Evolutionary conservation across 371 early-diverging fungal species (phyloP).

Genomic region (Chytridiales sp.): DNA sequence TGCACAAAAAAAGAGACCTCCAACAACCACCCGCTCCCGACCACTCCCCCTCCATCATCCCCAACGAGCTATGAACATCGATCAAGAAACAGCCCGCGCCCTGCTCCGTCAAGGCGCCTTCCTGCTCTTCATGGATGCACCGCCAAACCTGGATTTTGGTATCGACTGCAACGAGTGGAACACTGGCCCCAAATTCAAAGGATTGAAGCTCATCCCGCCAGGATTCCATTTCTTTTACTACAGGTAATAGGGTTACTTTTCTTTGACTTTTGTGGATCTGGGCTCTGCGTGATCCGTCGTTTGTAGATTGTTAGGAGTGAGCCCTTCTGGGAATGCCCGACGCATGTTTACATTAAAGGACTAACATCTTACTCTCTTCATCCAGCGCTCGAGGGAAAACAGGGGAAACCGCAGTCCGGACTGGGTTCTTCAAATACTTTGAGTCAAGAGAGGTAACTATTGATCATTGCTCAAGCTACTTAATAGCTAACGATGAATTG

Average conservation of each 20-base stretch:
- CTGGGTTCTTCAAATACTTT: constrained; percentile 77
- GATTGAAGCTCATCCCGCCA: constrained; percentile 91
- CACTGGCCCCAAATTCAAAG: constrained; percentile 87
- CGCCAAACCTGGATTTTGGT: constrained; percentile 79
- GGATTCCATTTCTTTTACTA: constrained; percentile 92
- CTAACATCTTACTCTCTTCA: no score
- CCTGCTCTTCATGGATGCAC: constrained; percentile 79
- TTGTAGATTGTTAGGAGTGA: constrained; percentile 23
- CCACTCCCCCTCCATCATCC: no score
- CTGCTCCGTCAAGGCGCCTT: constrained; percentile 78
- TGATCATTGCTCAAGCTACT: neutral
- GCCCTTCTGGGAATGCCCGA: neutral
- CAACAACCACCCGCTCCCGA: no score
- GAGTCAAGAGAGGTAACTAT: constrained; percentile 59
- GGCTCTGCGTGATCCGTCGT: neutral
- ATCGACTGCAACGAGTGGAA: constrained; percentile 91
- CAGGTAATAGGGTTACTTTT: constrained; percentile 54
- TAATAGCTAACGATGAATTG: neutral
- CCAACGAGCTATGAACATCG: constrained; percentile 33
- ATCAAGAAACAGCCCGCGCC: constrained; percentile 30
- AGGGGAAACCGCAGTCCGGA: constrained; percentile 62
- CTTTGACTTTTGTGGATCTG: neutral
- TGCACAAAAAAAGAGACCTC: no score
- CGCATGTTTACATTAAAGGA: neutral
- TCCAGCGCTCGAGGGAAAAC: constrained; percentile 30